Evolutionary conservation across 1,284 basidiomycete genomes (phyloP).

Genomic region (Vanrija sp.): DNA sequence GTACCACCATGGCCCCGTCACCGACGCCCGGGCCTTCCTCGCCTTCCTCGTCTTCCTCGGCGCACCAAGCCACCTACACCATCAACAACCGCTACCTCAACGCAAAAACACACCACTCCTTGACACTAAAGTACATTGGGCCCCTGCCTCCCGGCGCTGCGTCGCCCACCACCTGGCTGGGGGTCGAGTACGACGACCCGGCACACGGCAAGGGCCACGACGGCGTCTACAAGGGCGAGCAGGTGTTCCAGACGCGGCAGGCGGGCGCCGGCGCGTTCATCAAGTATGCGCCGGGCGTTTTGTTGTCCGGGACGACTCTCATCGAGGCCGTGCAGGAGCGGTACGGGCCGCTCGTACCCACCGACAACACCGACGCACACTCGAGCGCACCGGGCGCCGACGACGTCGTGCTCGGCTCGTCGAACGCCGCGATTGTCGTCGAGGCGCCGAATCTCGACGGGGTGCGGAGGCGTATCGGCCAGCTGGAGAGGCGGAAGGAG

Average conservation of each 20-base stretch:
- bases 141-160: constrained; percentile 23
- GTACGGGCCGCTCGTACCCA: constrained; percentile 55
- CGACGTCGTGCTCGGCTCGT: constrained; percentile 70
- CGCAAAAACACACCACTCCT: constrained; percentile 26
- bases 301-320: constrained; percentile 63
- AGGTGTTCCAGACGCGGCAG: constrained; percentile 61
- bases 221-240: constrained; percentile 69
- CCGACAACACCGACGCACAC: constrained; percentile 11
- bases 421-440: constrained; percentile 73
- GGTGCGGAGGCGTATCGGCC: constrained; percentile 65
- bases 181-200: constrained; percentile 91
- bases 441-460: constrained; percentile 79
- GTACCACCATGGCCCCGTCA: no score
- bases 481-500: constrained; percentile 65
- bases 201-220: constrained; percentile 73
- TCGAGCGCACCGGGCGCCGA: constrained; percentile 31
- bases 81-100: constrained; percentile 36
- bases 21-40: no score
- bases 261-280: constrained; percentile 45
- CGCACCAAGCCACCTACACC: neutral
- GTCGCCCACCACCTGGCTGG: constrained; percentile 62
- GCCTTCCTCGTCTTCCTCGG: no score
- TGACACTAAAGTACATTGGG: constrained; percentile 44
- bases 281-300: constrained; percentile 10
- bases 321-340: constrained; percentile 68